Conservation (phyloP, 805 yeast species). For the Candida hungchunana region DNA sequence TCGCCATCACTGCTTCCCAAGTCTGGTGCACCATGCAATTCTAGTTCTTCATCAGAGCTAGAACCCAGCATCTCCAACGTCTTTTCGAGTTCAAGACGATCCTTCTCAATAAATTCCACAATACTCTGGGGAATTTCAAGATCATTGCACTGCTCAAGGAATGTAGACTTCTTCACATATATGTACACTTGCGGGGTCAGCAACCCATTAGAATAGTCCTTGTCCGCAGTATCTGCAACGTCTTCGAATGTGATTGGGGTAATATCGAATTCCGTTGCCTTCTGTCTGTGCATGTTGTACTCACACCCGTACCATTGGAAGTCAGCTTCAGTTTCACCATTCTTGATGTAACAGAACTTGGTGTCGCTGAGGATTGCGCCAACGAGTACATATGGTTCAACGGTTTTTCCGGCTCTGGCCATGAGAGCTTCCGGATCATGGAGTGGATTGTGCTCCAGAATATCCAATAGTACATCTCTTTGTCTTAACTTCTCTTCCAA, state of each 20-base stretch:
- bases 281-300: neutral
- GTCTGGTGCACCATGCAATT: neutral
- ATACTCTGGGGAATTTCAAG: slow-evolving; percentile 24
- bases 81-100: slow-evolving; percentile 22
- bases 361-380: slow-evolving; percentile 33
- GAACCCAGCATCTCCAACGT: slow-evolving; percentile 18
- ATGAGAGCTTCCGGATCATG: slow-evolving; percentile 27
- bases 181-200: slow-evolving; percentile 30
- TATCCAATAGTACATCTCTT: neutral
- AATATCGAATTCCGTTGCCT: neutral
- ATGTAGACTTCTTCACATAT: slow-evolving; percentile 30
- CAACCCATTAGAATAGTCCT: slow-evolving; percentile 20
- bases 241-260: slow-evolving; percentile 23
- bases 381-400: slow-evolving; percentile 36
- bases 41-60: slow-evolving; percentile 15
- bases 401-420: slow-evolving; percentile 14
- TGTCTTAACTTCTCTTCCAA: neutral
- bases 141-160: slow-evolving; percentile 9
- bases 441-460: slow-evolving; percentile 6
- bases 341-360: slow-evolving; percentile 30
- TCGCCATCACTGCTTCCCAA: neutral
- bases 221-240: slow-evolving; percentile 21
- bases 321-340: slow-evolving; percentile 23
- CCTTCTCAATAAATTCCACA: slow-evolving; percentile 29
- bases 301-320: slow-evolving; percentile 13